Base-by-base conservation (phyloP, 2,329 filamentous ascomycete genomes). In the Ophiobolus disseminans region DNA sequence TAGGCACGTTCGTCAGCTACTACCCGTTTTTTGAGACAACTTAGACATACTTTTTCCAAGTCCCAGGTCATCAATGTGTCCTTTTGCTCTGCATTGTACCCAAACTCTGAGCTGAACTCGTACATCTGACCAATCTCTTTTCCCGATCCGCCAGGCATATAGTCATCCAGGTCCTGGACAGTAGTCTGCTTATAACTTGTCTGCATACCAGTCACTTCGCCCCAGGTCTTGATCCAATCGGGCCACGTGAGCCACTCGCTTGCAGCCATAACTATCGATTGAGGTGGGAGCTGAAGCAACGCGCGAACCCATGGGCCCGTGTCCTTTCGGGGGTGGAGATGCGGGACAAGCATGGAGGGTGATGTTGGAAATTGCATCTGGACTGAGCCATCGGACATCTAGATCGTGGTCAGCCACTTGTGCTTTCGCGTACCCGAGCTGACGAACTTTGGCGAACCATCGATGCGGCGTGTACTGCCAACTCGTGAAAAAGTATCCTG, bases 61-160 rank as follows among this genome's bases (percentile, higher is more conserved):
- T 57, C 45, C 49, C 47, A 51, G 1, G 28, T 43, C 34, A 48
- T 57, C 26, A 57, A 30, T 3, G 53, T 49, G n/a, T 48, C 40
- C 14, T 34, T 19, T 16, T 72, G 65, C 6, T 56, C 49, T 1
- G 68, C 70, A 52, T 70, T 63, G 48, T 69, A 73, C 2, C 66
- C 70, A 48, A 60, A 69, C 21, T 70, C 61, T 4, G 50, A 57
- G 48, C 63, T 63, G 11, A 65, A 68, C 16, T 58, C 48, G 7
- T 50, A 62, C 50, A 63, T 68, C 26, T 73, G 63, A 1, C 58
- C 64, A 21, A 65, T 56, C 34, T 68, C 69, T 53, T 49, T 38
- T 45, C 64, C 43, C 31, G 65, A 37, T 41, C 65, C 53, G 5
- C 53, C 56, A n/a, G 58, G 50, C 8, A 66, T 48, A 36, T 55